Evolutionary conservation across 2,329 filamentous ascomycete genomes (phyloP), one percentile per base, ranked within the genome.

Genomic region (Neoascochyta sp.): DNA sequence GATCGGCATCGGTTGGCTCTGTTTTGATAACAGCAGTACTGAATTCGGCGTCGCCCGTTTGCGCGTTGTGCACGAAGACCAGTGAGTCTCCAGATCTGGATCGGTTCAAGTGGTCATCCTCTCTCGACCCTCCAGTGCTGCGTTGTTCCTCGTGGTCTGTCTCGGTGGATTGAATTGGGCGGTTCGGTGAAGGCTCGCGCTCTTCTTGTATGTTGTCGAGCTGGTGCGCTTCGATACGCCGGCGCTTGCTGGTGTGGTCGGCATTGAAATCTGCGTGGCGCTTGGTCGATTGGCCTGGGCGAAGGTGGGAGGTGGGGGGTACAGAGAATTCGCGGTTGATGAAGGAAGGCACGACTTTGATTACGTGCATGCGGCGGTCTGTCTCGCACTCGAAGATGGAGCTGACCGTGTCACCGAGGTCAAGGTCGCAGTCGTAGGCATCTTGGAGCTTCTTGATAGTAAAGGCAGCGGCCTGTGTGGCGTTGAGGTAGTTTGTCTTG

Each of bases 371-470:
- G 10, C 36, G 25, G 7, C 34, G 44, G 24, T 59, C 47, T 2
- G 36, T 35, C 25, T 58, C 53, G 28, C 42, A 48, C 22, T 51
- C 57, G 29, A 59, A 63, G 20, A 62, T 57, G 29, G 50, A 44
- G 22, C 43, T 38, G 21, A 64, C 58, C 4, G 55, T 59, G 38
- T 64, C 59, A 26, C 47, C 36, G 16, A 63, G 24, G 39, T 60
- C 57, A 12, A 64, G 49, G 29, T 63, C 61, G 45, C 53, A 60
- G 27, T 55, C 57, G 37, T 54, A 53, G 18, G 41, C 50, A 34
- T 61, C 57, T 29, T 60, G 57, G 7, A 64, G 43, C 34, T 60
- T 60, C 35, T 58, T 57, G 48, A 63, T 58, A 21, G 42, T 47
- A 38, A 59, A 63, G 18, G 38, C 33, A 10, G 50, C 30, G n/a